Conservation (phyloP, 768 basidiomycete species). For the Coprinopsis sp. region DNA sequence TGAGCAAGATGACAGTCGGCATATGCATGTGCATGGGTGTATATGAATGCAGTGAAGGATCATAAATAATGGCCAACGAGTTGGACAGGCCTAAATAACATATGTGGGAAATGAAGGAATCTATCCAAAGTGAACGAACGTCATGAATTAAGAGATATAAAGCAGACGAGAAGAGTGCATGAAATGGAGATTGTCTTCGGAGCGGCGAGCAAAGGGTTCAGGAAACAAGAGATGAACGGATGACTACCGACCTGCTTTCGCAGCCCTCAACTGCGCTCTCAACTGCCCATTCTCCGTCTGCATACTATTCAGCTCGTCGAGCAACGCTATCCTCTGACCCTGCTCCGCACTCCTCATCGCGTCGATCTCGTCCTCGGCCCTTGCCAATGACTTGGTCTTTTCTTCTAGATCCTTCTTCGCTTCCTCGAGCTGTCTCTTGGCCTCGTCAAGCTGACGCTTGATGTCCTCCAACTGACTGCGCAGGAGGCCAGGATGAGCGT, state of each 20-base stretch:
- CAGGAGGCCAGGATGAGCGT: conserved; percentile 45
- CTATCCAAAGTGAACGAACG: no score
- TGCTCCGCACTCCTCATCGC: conserved; percentile 69
- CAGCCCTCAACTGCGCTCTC: conserved; percentile 63
- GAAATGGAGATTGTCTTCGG: no score
- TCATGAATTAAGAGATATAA: no score
- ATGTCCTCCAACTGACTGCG: conserved; percentile 53
- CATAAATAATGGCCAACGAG: no score
- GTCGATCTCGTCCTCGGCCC: conserved; percentile 65
- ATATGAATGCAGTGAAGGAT: no score
- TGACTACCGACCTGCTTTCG: conserved; percentile 28
- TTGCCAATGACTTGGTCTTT: conserved; percentile 53
- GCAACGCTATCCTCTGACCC: conserved; percentile 72
- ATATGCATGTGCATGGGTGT: no score
- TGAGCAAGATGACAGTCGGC: no score
- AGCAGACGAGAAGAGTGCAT: no score
- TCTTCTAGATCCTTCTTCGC: conserved; percentile 49
- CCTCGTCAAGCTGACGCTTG: conserved; percentile 49
- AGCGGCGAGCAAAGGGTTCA: not conserved
- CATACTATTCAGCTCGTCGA: conserved; percentile 84
- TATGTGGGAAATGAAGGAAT: no score
- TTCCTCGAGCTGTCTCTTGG: conserved; percentile 55
- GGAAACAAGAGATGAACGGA: not conserved
- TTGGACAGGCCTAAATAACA: no score
- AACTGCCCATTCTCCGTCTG: conserved; percentile 74